These are phyloP conservation scores for Pseudogymnoascus sp. DNA, from an alignment of 2,329 filamentous ascomycete genomes.

Conservation along the genomic window DNA sequence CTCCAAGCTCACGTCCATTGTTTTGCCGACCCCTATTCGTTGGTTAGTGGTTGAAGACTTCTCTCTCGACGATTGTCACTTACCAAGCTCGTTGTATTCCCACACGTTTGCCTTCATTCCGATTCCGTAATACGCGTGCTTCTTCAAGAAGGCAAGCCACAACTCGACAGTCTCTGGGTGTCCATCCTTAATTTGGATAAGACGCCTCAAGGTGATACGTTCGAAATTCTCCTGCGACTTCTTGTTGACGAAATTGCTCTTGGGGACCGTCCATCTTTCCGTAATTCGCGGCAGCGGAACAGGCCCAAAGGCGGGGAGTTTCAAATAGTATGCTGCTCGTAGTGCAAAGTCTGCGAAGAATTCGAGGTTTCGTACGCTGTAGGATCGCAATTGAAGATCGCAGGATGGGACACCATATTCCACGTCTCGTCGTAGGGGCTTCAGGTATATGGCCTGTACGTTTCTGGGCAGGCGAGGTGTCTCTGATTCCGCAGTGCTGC, in stretches of 20 bases:
- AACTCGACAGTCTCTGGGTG: constrained; percentile 80
- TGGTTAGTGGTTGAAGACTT: constrained; percentile 8
- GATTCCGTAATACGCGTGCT: constrained; percentile 90
- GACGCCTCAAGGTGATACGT: constrained; percentile 71
- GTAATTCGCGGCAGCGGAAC: constrained; percentile 77
- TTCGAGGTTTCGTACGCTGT: constrained; percentile 79
- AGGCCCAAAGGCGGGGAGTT: constrained; percentile 77
- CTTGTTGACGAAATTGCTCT: constrained; percentile 87
- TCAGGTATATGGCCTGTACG: constrained; percentile 79
- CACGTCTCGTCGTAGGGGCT: constrained; percentile 68
- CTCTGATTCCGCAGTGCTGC: constrained; percentile 43
- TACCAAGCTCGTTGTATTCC: constrained; percentile 72
- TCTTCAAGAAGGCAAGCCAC: constrained; percentile 87
- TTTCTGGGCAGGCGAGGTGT: constrained; percentile 60
- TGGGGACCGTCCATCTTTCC: constrained; percentile 91
- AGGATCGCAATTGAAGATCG: constrained; percentile 89
- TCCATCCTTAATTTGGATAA: constrained; percentile 91
- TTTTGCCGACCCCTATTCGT: constrained; percentile 40
- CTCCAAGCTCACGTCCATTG: constrained; percentile 42
- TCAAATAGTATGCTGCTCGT: constrained; percentile 88
- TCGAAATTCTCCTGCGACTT: constrained; percentile 98
- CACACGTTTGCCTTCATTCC: constrained; percentile 99
- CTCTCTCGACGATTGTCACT: constrained; percentile 16
- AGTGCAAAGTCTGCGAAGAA: constrained; percentile 94
- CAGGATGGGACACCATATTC: constrained; percentile 74